Base-by-base conservation (phyloP, 1,139 yeast species). In the Blastobotrys arbuscula region DNA sequence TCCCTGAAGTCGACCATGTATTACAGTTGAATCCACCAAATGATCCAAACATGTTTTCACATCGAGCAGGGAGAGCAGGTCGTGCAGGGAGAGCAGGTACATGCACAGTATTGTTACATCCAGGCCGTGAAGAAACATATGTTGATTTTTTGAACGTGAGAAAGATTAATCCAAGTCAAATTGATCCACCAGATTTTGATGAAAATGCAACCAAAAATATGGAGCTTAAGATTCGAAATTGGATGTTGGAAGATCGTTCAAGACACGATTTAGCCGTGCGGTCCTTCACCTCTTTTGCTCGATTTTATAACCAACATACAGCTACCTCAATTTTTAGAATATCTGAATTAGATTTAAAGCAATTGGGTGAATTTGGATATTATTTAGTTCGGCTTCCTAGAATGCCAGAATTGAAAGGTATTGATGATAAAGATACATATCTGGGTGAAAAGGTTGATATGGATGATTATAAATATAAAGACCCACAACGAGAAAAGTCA, bases 41-140 rank as follows among this genome's bases (percentile, higher is more conserved):
- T 0, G 95, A 87, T 57, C 87, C 96, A 0, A 92, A 84, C 59
- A 81, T 85, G 55, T 89, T 89, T 59, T 72, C 88, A 45, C 97
- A 89, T 64, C 75, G 97, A 59, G 83, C 92, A 67, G 97, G 97
- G 18, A 76, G 97, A 63, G 88, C 97, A 0, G 97, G 96, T 1
- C 72, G 97, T 57, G 96, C 96, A 0, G 89, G 89, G 51, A 81
- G 80, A 54, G 77, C 75, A 4, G 97, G 97, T 1, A 77, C 76
- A 51, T 96, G 95, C 0, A 73, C 89, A 5, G 79, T 85, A 1
- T 75, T 89, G 69, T 67, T 90, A 44, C 82, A 76, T 54, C 73
- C 74, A 50, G 85, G 89, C 2, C 75, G 87, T 52, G 98, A 94
- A 62, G 85, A 82, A 57, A 94, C 84, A 49, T 92, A 80, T 61